Conservation (phyloP, 2,329 filamentous ascomycete species). For the Anisogramma anomala region DNA sequence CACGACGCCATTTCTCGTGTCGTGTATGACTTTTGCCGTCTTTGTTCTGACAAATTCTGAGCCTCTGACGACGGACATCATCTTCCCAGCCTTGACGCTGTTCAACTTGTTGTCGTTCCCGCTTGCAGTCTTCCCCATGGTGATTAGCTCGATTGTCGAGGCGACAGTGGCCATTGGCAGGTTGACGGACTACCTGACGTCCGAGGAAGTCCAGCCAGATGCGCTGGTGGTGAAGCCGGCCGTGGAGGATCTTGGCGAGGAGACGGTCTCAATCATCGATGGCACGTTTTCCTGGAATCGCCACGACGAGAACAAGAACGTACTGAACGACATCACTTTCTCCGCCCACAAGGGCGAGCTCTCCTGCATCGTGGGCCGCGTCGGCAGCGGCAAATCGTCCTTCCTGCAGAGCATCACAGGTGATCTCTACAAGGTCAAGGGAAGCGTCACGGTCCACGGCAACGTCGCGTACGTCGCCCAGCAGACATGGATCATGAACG, state of each 20-base stretch:
- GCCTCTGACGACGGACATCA: conserved; percentile 84
- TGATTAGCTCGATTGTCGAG: conserved; percentile 92
- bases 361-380: conserved; percentile 82
- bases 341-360: conserved; percentile 85
- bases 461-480: conserved; percentile 85
- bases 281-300: conserved; percentile 93
- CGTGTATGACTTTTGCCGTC: conserved; percentile 89
- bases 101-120: conserved; percentile 97
- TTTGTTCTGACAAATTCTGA: conserved; percentile 76
- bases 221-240: conserved; percentile 62
- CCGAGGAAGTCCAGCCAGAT: conserved; percentile 82
- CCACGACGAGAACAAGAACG: conserved; percentile 52
- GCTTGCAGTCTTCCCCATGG: conserved; percentile 88
- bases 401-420: conserved; percentile 80
- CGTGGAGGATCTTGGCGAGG: conserved; percentile 67
- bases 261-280: conserved; percentile 71
- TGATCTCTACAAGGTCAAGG: conserved; percentile 81
- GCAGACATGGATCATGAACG: conserved; percentile 94
- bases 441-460: conserved; percentile 72
- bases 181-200: conserved; percentile 70
- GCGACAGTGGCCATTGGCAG: conserved; percentile 84
- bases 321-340: conserved; percentile 75
- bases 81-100: conserved; percentile 85
- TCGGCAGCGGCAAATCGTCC: conserved; percentile 92
- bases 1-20: conserved; percentile 92